phyloP scores from a whole-genome alignment of 2,329 filamentous ascomycete genomes.

The Pezicula radicicola region DNA sequence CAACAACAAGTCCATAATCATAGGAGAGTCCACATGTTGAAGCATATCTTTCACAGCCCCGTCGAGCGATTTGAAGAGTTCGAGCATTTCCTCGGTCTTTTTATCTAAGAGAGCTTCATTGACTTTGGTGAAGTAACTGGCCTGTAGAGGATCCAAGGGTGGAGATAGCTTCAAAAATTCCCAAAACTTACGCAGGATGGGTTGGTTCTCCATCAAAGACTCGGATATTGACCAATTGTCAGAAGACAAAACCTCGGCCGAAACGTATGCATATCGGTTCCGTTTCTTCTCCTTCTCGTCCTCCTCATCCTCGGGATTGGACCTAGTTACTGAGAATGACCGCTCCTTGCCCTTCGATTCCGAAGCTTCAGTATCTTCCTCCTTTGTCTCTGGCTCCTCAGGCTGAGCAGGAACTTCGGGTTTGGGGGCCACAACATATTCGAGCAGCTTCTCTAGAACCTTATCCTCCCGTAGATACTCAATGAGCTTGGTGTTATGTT shows the following conservation, averaged over 20 bases:
- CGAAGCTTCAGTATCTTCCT: slow-evolving; percentile 48
- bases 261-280: slow-evolving; percentile 89
- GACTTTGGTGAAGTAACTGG: slow-evolving; percentile 97
- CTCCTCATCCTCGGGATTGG: slow-evolving; percentile 46
- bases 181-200: slow-evolving; percentile 84
- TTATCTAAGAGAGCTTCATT: slow-evolving; percentile 97
- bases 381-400: slow-evolving; percentile 47
- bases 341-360: slow-evolving; percentile 42
- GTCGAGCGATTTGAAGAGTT: slow-evolving; percentile 80
- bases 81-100: slow-evolving; percentile 96
- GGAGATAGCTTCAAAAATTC: slow-evolving; percentile 79
- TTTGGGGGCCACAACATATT: slow-evolving; percentile 85
- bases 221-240: slow-evolving; percentile 98
- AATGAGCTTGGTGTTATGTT: slow-evolving; percentile 96
- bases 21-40: slow-evolving; percentile 92
- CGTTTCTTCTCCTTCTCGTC: slow-evolving; percentile 88
- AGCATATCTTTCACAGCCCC: slow-evolving; percentile 81
- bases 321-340: slow-evolving; percentile 49
- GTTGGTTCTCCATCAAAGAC: slow-evolving; percentile 80
- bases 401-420: slow-evolving; percentile 51
- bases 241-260: slow-evolving; percentile 89
- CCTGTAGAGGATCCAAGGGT: slow-evolving; percentile 87
- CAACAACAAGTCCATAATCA: slow-evolving; percentile 95
- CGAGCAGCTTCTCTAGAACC: slow-evolving; percentile 79
- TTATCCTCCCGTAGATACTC: slow-evolving; percentile 89